Evolutionary conservation across 768 basidiomycete species (phyloP).

Genomic region (Macrocybe gigantea): DNA sequence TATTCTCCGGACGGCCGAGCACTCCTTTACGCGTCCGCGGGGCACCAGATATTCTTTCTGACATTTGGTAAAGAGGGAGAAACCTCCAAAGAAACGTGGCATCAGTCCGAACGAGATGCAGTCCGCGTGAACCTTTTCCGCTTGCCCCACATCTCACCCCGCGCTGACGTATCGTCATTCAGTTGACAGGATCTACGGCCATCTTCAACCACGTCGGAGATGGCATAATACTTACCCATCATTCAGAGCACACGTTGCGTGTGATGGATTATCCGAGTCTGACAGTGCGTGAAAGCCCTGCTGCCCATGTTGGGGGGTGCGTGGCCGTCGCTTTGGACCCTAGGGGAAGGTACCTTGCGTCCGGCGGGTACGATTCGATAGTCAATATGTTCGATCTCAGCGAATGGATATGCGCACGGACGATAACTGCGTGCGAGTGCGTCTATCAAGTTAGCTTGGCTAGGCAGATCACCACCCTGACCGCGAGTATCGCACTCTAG

Average conservation of each 20-base stretch:
- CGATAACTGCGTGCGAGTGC: slow-evolving; percentile 78
- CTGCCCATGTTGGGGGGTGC: slow-evolving; percentile 80
- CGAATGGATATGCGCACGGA: slow-evolving; percentile 78
- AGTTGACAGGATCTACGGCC: slow-evolving; percentile 57
- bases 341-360: slow-evolving; percentile 75
- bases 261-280: slow-evolving; percentile 67
- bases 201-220: slow-evolving; percentile 76
- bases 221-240: slow-evolving; percentile 60
- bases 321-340: slow-evolving; percentile 73
- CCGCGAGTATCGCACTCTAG: slow-evolving; percentile 25
- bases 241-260: slow-evolving; percentile 58
- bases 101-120: slow-evolving; percentile 41
- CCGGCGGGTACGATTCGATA: slow-evolving; percentile 78
- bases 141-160: neutral
- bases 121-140: slow-evolving; percentile 21
- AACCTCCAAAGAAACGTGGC: slow-evolving; percentile 43
- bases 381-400: slow-evolving; percentile 74
- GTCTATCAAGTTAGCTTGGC: slow-evolving; percentile 18
- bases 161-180: neutral
- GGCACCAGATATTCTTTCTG: slow-evolving; percentile 57
- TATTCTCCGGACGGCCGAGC: slow-evolving; percentile 71
- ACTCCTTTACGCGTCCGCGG: slow-evolving; percentile 56
- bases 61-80: slow-evolving; percentile 48
- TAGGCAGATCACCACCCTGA: neutral
- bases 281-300: slow-evolving; percentile 49